Evolutionary conservation across 495 filamentous ascomycete genomes (phyloP).

Genomic region (Daldinia caldariorum): DNA sequence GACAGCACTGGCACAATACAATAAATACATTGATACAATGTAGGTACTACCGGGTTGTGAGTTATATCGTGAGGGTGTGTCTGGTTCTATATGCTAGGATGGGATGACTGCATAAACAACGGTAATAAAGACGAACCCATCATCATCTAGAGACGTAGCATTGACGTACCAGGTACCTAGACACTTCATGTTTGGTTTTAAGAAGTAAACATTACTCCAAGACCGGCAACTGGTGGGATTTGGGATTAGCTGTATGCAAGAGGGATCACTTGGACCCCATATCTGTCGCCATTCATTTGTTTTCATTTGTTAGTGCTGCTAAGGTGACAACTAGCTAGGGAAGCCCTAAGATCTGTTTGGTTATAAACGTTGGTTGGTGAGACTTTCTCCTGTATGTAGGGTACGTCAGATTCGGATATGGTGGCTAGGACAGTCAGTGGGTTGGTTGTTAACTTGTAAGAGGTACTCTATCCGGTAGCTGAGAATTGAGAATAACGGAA

Average conservation of each 20-base stretch:
- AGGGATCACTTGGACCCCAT: conserved; percentile 44
- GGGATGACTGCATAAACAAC: conserved; percentile 41
- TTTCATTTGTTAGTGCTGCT: conserved; percentile 40
- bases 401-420: conserved; percentile 6
- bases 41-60: conserved; percentile 12
- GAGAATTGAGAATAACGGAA: neutral
- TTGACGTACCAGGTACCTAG: conserved; percentile 21
- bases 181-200: conserved; percentile 7
- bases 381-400: conserved; percentile 16
- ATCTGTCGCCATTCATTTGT: conserved; percentile 36
- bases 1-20: too few species aligned
- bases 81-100: conserved; percentile 38
- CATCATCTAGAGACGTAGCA: conserved; percentile 27
- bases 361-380: conserved; percentile 21
- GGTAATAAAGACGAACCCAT: conserved; percentile 39
- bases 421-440: neutral
- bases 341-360: conserved; percentile 26
- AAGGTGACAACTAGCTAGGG: conserved; percentile 31
- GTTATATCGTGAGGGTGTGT: conserved; percentile 19
- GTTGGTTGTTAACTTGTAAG: too few species aligned
- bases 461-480: conserved; percentile 1
- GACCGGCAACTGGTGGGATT: conserved; percentile 27
- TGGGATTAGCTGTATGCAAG: conserved; percentile 39
- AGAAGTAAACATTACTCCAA: conserved; percentile 37
- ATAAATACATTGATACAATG: neutral